A percentile compares a stretch with the other conserved stretches of the same genome.
Evolutionary conservation across 768 basidiomycete species (phyloP).

Genomic region (Kwoniella pini): DNA sequence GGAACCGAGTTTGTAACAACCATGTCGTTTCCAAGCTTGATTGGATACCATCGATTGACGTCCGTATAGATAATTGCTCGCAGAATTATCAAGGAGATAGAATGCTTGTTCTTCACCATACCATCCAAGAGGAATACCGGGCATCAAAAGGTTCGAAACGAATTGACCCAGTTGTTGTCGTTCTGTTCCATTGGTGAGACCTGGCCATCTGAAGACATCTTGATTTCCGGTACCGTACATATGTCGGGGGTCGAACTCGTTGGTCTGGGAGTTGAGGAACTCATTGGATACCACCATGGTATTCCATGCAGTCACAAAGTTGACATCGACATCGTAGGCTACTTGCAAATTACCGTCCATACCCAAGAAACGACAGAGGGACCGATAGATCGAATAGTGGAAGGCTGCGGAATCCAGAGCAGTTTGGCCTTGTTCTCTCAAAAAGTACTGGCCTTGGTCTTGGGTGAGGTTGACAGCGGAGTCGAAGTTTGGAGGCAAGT

Average conservation of each 20-base stretch:
- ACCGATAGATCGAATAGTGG: slow-evolving; percentile 91
- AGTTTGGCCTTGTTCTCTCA: slow-evolving; percentile 65
- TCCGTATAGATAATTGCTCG: slow-evolving; percentile 81
- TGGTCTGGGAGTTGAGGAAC: slow-evolving; percentile 71
- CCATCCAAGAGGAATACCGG: slow-evolving; percentile 78
- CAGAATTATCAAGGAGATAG: slow-evolving; percentile 83
- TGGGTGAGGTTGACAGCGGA: slow-evolving; percentile 69
- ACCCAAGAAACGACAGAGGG: slow-evolving; percentile 80
- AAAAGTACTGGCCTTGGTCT: slow-evolving; percentile 70
- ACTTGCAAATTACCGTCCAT: slow-evolving; percentile 95
- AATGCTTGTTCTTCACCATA: slow-evolving; percentile 90
- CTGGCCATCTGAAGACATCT: slow-evolving; percentile 92
- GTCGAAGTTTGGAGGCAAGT: slow-evolving; percentile 66
- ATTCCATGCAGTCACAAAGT: slow-evolving; percentile 89
- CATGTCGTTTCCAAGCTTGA: slow-evolving; percentile 87
- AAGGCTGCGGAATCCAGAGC: slow-evolving; percentile 80
- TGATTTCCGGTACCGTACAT: slow-evolving; percentile 93
- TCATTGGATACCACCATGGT: slow-evolving; percentile 79
- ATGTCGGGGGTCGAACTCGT: slow-evolving; percentile 74
- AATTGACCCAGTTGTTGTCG: slow-evolving; percentile 75
- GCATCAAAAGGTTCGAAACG: slow-evolving; percentile 76
- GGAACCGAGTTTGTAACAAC: slow-evolving; percentile 87
- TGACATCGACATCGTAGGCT: slow-evolving; percentile 77
- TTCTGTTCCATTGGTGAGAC: slow-evolving; percentile 78
- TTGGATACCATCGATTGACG: slow-evolving; percentile 87